These are phyloP conservation scores for Salix exigua DNA, from an alignment of 345 rosid species.

Conservation along the genomic window DNA sequence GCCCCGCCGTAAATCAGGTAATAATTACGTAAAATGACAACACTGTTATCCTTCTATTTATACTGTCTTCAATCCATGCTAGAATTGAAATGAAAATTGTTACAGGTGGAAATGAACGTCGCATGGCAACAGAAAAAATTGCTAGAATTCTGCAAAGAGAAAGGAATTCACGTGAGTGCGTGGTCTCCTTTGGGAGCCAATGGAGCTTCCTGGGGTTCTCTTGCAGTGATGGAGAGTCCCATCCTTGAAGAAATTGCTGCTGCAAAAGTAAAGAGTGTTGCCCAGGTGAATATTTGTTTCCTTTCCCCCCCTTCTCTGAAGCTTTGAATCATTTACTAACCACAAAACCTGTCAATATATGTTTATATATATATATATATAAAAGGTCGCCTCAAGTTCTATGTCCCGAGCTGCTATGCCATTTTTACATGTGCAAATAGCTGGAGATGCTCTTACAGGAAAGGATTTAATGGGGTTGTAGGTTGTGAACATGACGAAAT, in stretches of 20 bases:
- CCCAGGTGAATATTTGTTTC: constrained; percentile 20
- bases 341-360: too few species aligned
- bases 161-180: constrained; percentile 28
- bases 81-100: background rate
- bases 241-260: constrained; percentile 32
- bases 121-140: constrained; percentile 37
- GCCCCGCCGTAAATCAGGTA: constrained; percentile 41
- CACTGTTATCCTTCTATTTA: background rate
- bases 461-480: fast-evolving
- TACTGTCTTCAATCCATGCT: background rate
- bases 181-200: constrained; percentile 35
- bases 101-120: constrained; percentile 39
- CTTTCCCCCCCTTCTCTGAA: background rate
- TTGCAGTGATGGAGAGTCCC: constrained; percentile 25
- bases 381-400: too few species aligned
- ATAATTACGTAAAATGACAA: background rate
- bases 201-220: constrained; percentile 38
- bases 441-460: too few species aligned
- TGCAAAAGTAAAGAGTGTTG: constrained; percentile 23
- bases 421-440: too few species aligned
- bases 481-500: too few species aligned
- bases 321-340: background rate
- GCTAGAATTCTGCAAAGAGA: constrained; percentile 23
- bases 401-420: too few species aligned
- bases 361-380: too few species aligned